These are phyloP conservation scores for Hippophae gyantsensis DNA, from an alignment of 306 rosid species.

Conservation along the genomic window DNA sequence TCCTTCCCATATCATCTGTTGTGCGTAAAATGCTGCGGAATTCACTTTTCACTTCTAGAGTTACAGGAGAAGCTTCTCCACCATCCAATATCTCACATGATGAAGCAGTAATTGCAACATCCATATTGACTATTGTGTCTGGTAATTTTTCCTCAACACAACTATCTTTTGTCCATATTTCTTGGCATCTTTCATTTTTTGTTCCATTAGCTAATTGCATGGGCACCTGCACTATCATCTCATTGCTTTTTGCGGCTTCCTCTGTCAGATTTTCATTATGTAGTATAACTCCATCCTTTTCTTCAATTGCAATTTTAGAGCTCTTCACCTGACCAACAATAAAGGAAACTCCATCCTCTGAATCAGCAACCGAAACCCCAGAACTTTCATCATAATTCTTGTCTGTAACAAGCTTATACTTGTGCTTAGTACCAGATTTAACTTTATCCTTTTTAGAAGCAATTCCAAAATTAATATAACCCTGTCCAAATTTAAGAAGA, in stretches of 20 bases:
- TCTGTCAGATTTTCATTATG: constrained; percentile 22
- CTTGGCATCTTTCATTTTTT: constrained; percentile 28
- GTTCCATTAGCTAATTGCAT: constrained; percentile 24
- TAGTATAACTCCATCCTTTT: constrained; percentile 23
- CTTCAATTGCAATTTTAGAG: constrained; percentile 35
- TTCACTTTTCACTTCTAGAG: constrained; percentile 34
- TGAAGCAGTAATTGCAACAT: constrained; percentile 30
- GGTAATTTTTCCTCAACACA: constrained; percentile 25
- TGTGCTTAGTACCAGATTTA: constrained; percentile 37
- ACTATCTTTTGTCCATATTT: constrained; percentile 22
- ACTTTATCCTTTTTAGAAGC: constrained; percentile 70
- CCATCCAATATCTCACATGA: constrained; percentile 30
- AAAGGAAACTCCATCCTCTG: constrained; percentile 92
- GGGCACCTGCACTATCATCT: constrained; percentile 14
- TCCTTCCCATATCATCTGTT: constrained; percentile 22
- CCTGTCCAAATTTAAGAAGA: constrained; percentile 48
- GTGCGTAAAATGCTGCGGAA: constrained; percentile 25
- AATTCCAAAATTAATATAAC: constrained; percentile 90
- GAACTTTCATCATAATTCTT: constrained; percentile 39
- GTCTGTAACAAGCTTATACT: constrained; percentile 55
- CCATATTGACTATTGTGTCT: constrained; percentile 19
- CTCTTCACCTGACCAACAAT: constrained; percentile 60
- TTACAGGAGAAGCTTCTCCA: constrained; percentile 24
- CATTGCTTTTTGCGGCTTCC: constrained; percentile 33
- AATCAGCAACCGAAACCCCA: constrained; percentile 62